Conservation (phyloP, 1,284 basidiomycete species). For the Naganishia sp. region DNA sequence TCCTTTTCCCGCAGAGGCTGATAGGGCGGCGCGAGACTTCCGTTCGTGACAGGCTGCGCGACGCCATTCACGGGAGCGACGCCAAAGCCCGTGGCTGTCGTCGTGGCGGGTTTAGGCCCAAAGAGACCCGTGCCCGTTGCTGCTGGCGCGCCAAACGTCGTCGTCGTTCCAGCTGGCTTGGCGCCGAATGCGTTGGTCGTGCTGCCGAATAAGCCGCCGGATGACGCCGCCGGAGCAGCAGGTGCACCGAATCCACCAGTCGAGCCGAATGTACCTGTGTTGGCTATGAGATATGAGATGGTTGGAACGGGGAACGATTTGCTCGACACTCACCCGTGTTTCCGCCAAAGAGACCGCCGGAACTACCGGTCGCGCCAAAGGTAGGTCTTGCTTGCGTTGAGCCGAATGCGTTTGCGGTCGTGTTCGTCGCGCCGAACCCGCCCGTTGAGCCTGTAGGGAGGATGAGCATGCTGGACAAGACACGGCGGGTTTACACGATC, state of each 20-base stretch:
- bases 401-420: constrained; percentile 19
- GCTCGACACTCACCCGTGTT: constrained; percentile 1
- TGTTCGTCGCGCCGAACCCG: constrained; percentile 21
- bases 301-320: not conserved
- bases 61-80: constrained; percentile 9
- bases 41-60: constrained; percentile 26
- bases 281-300: not conserved
- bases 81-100: constrained; percentile 18
- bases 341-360: constrained; percentile 27
- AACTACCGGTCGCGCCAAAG: constrained; percentile 25
- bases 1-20: constrained; percentile 34
- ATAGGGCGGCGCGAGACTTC: constrained; percentile 23
- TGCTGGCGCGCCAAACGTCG: constrained; percentile 40
- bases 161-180: constrained; percentile 39
- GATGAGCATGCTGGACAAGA: too few relatives aligned
- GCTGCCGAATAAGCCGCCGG: constrained; percentile 37
- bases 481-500: too few relatives aligned
- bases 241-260: constrained; percentile 29
- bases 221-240: constrained; percentile 7
- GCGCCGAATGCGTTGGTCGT: constrained; percentile 45
- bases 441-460: constrained; percentile 11
- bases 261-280: constrained; percentile 27
- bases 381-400: constrained; percentile 31
- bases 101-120: constrained; percentile 46
- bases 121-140: constrained; percentile 57